Conservation (phyloP, 345 rosid species). For the Moricandia arvensis region DNA sequence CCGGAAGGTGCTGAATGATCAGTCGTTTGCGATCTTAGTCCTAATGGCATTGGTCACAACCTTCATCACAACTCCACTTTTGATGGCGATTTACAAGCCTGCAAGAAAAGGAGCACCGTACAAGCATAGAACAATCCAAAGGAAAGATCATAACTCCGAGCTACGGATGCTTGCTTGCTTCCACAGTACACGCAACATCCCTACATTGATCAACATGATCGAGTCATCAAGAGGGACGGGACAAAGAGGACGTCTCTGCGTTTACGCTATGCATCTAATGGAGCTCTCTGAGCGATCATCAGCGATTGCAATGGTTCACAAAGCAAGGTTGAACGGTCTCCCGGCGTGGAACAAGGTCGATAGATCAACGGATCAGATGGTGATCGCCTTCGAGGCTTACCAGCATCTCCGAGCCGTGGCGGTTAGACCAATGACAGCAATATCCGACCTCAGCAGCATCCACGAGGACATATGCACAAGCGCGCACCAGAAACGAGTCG, state of each 20-base stretch:
- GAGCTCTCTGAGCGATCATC: conserved; percentile 78
- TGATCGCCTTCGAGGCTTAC: conserved; percentile 69
- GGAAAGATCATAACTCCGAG: conserved; percentile 54
- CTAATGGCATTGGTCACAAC: conserved; percentile 73
- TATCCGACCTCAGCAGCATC: conserved; percentile 53
- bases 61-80: conserved; percentile 61
- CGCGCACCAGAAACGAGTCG: conserved; percentile 56
- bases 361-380: conserved; percentile 49
- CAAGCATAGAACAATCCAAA: conserved; percentile 48
- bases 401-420: conserved; percentile 58
- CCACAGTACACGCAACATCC: conserved; percentile 63
- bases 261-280: conserved; percentile 74
- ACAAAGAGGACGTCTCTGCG: conserved; percentile 50
- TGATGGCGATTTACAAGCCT: conserved; percentile 57
- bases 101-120: conserved; percentile 55
- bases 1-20: conserved; percentile 58
- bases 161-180: conserved; percentile 60
- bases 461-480: conserved; percentile 65
- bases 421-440: conserved; percentile 79
- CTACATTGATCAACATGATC: conserved; percentile 60
- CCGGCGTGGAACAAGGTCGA: conserved; percentile 63
- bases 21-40: conserved; percentile 58
- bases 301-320: conserved; percentile 75
- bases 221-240: conserved; percentile 52
- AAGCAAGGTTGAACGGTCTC: conserved; percentile 63